phyloP scores from a whole-genome alignment of 192 early-diverging fungal species.

The Gigaspora rosea region DNA sequence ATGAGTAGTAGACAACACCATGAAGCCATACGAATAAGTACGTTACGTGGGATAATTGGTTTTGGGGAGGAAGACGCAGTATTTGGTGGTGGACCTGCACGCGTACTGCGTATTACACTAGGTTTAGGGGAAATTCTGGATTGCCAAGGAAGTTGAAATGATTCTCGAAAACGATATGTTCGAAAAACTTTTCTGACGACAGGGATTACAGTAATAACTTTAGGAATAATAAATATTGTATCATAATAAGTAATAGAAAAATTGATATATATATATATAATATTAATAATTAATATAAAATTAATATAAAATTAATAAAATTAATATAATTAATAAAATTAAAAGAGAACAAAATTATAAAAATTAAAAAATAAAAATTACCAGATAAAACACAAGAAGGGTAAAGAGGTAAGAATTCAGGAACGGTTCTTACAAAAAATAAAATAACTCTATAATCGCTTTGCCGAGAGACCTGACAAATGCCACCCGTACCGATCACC shows the following conservation, averaged over 20 bases:
- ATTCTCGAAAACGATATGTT: background rate
- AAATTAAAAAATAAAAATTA: background rate
- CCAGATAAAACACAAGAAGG: constrained; percentile 14
- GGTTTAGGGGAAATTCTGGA: background rate
- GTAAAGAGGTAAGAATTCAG: constrained; percentile 7
- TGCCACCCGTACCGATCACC: background rate
- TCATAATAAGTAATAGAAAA: background rate
- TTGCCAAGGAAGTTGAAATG: background rate
- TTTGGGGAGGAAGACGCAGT: background rate
- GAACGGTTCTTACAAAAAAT: constrained; percentile 4
- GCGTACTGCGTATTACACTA: background rate
- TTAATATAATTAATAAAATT: too few species aligned
- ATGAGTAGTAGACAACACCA: constrained; percentile 22
- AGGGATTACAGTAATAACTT: constrained; percentile 11
- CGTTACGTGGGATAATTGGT: constrained; percentile 4
- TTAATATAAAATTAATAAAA: background rate
- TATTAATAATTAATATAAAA: background rate
- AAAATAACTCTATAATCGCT: background rate
- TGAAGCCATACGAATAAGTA: constrained; percentile 20
- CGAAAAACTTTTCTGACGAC: constrained; percentile 18
- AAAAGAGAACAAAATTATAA: background rate
- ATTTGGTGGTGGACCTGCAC: constrained; percentile 22
- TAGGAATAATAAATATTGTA: background rate
- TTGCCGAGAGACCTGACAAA: constrained; percentile 13
- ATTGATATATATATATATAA: background rate